Base-by-base conservation (phyloP, 345 rosid species). In the Hirschfeldia incana region DNA sequence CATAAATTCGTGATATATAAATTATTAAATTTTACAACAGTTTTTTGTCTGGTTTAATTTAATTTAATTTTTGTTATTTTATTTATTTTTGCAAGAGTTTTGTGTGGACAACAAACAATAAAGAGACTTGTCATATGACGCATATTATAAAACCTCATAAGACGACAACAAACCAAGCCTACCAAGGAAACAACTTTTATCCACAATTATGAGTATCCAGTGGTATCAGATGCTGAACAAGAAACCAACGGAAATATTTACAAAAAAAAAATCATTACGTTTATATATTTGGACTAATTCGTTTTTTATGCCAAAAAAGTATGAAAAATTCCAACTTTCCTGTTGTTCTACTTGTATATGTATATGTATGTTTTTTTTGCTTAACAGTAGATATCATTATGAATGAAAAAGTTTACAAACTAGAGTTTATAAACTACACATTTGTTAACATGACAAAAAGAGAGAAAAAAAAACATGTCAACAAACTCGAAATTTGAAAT, bases 121-220 rank as follows among this genome's bases (percentile, higher is more conserved):
- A 27, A 78, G 27, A 39, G 80, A 77, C 75, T 70, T 34, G 75
- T 49, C 81, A 57, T 72, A 65, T 36, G 55, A 36, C 39, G 32
- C 71, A 75, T 51, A 70, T 71, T 53, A 21, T 29, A 65, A 69
- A 49, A 10, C 8, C 33, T 10, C 64, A 60, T 4, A 28, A 70
- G 12, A 57, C 51, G 44, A 57, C 27, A 2, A 59, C 13, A 55
- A 57, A n/a, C 30, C 1, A 29, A 21, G 30, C 13, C 36, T 37
- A n/a, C 30, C 1, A 29, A 21, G 30, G 0, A 30, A 46, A 58
- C 0, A 75, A 2, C 10, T 59, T 7, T 21, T 44, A 0, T 42
- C 34, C 11, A 53, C 65, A 37, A 65, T 76, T 61, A 69, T 62
- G 3, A 26, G 68, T 46, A 77, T 36, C 81, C 65, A 65, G 72